phyloP scores from a whole-genome alignment of 176 grass and related monocot species.

The Luzula sylvatica region DNA sequence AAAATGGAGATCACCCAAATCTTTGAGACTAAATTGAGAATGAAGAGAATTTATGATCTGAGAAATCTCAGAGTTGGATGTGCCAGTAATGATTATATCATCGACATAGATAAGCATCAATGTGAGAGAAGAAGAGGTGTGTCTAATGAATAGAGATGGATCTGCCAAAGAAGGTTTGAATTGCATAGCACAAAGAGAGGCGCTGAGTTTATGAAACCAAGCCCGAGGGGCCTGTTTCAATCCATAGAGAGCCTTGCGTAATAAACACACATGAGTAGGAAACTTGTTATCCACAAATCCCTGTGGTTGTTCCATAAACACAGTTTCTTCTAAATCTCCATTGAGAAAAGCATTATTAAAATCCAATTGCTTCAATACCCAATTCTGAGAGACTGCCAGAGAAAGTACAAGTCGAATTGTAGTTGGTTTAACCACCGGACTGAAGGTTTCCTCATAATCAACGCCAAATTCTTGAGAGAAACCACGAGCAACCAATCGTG shows the following conservation, averaged over 20 bases:
- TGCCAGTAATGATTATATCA: neutral
- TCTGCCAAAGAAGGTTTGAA: neutral
- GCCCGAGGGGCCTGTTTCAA: neutral
- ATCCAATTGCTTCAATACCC: neutral
- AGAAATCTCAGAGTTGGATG: neutral
- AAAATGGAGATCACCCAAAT: neutral
- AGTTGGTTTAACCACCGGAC: neutral
- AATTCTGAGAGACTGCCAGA: neutral
- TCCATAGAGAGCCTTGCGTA: neutral
- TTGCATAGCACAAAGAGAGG: neutral
- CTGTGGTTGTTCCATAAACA: neutral
- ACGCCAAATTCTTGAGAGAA: neutral
- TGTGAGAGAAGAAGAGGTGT: neutral
- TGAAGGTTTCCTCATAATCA: conserved; percentile 1
- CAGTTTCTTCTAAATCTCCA: neutral
- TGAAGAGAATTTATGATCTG: neutral
- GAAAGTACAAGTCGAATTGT: neutral
- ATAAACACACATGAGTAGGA: neutral
- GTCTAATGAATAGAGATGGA: neutral
- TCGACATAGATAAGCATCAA: neutral
- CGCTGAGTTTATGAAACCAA: neutral
- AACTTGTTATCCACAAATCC: neutral
- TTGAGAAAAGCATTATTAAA: neutral
- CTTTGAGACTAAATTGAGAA: neutral
- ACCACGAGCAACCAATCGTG: neutral